phyloP scores from a whole-genome alignment of 2,329 filamentous ascomycete species.

The Talaromyces verruculosus region DNA sequence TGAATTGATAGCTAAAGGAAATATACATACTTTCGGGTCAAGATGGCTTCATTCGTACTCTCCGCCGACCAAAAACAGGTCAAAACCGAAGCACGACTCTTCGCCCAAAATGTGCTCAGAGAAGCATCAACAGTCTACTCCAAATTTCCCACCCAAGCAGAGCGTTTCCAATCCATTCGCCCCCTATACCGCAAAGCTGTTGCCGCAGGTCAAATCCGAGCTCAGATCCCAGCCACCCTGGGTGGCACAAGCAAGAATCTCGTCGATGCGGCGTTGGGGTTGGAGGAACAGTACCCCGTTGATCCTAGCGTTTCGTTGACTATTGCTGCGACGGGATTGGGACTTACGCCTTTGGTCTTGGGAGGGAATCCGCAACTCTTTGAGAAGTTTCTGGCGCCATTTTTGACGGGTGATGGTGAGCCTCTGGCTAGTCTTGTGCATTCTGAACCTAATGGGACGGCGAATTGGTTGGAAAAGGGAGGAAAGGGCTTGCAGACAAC shows the following conservation, averaged over 20 bases:
- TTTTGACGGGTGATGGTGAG: constrained; percentile 46
- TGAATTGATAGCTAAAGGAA: neutral
- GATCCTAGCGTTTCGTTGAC: constrained; percentile 54
- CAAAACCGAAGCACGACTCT: constrained; percentile 1
- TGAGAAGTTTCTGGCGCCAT: constrained; percentile 50
- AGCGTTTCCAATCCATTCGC: constrained; percentile 51
- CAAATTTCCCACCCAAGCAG: constrained; percentile 30
- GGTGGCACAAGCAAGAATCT: constrained; percentile 50
- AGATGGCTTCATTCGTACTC: constrained; percentile 5
- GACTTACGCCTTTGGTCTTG: constrained; percentile 53
- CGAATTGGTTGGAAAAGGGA: constrained; percentile 55
- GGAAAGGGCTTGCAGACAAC: constrained; percentile 52
- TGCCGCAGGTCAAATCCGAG: constrained; percentile 49
- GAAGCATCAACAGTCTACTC: constrained; percentile 17
- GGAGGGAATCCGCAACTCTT: constrained; percentile 40
- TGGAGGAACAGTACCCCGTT: constrained; percentile 56
- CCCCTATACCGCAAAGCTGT: constrained; percentile 50
- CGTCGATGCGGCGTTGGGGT: constrained; percentile 51
- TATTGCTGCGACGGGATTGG: constrained; percentile 54
- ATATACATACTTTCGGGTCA: neutral
- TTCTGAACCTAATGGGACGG: constrained; percentile 54
- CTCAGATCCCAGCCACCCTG: constrained; percentile 47
- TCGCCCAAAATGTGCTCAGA: constrained; percentile 3
- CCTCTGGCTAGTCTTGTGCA: constrained; percentile 54
- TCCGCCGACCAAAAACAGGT: neutral